Evolutionary conservation across 2,329 filamentous ascomycete species (phyloP), one percentile per base, ranked within the genome.

Genomic region (Colletotrichum euphorbiae): DNA sequence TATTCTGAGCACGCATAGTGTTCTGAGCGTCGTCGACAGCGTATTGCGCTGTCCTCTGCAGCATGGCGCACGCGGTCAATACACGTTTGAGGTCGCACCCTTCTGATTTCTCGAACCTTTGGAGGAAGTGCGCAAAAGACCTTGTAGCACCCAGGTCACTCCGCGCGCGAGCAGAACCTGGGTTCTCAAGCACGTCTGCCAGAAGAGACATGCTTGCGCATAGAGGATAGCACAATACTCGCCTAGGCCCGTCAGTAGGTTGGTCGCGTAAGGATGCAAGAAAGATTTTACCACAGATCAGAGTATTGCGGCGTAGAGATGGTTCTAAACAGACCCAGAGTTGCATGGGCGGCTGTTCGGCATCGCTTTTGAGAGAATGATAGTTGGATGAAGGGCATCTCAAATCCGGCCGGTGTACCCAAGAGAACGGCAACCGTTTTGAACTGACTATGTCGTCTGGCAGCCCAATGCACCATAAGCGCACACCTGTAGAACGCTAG

Each of bases 161-260:
- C 8, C 61, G 66, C 15, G 66, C 45, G 12, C 56, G 60, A 3
- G 55, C n/a, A 7, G 50, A 59, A 3, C 40, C 57, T 17, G 61
- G 66, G n/a, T 59, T 68, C 52, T 70, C 69, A 6, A 70, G 52
- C 13, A 70, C 66, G n/a, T 66, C 57, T 17, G 66, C 51, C 15
- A 70, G 13, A 7, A 70, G 61, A 6, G 67, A 59, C 38, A 69
- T 52, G 6, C 51, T 45, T 11, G 69, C 69, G 51, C 61, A 70
- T 3, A 70, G 40, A 1, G 69, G 69, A 15, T 70, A 69, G 33
- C 60, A 69, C 31, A 70, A 28, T 1, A 59, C 55, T 17, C 69
- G 66, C 69, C 69, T 70, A 40, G 4, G 2, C 12, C 15, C 31
- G 12, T 69, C 3, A 62, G 50, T 12, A 6, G 6, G 6, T 4